These are phyloP conservation scores for Sporisorium graminicola DNA, from an alignment of 1,284 basidiomycete genomes.

Conservation along the genomic window DNA sequence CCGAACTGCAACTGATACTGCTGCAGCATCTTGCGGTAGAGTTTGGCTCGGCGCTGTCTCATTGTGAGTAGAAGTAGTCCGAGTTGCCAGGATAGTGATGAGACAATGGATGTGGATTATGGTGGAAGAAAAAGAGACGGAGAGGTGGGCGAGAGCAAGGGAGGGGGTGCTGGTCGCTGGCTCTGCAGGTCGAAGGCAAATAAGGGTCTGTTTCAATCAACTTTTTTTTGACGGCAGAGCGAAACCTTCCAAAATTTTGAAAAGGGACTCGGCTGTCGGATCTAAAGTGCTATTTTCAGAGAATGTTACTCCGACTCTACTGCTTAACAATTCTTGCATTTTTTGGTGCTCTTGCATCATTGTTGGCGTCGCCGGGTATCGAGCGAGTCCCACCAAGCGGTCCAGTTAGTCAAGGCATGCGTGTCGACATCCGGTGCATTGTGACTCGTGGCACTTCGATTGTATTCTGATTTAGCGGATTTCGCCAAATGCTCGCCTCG, in stretches of 20 bases:
- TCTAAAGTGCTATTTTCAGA: background rate
- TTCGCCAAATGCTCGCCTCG: too few relatives aligned
- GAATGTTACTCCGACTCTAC: too few relatives aligned
- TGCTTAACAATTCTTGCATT: too few relatives aligned
- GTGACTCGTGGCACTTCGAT: too few relatives aligned
- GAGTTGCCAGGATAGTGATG: too few relatives aligned
- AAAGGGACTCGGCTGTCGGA: background rate
- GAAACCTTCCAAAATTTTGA: background rate
- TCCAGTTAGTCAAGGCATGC: background rate
- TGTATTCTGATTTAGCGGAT: too few relatives aligned
- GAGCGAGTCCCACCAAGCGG: background rate
- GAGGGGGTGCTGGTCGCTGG: background rate
- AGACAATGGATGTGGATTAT: too few relatives aligned
- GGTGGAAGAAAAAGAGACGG: background rate
- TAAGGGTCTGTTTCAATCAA: background rate
- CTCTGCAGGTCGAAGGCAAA: background rate
- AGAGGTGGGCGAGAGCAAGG: too few relatives aligned
- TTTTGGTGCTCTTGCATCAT: background rate
- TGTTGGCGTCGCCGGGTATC: background rate
- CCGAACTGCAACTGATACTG: slow-evolving; percentile 64
- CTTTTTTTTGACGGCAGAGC: too few relatives aligned
- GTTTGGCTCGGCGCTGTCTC: slow-evolving; percentile 67
- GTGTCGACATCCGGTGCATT: background rate
- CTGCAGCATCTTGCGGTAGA: slow-evolving; percentile 64
- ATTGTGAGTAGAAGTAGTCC: slow-evolving; percentile 49